Evolutionary conservation across 2,329 filamentous ascomycete species (phyloP), one percentile per base, ranked within the genome.

Genomic region (Rasamsonia emersonii): DNA sequence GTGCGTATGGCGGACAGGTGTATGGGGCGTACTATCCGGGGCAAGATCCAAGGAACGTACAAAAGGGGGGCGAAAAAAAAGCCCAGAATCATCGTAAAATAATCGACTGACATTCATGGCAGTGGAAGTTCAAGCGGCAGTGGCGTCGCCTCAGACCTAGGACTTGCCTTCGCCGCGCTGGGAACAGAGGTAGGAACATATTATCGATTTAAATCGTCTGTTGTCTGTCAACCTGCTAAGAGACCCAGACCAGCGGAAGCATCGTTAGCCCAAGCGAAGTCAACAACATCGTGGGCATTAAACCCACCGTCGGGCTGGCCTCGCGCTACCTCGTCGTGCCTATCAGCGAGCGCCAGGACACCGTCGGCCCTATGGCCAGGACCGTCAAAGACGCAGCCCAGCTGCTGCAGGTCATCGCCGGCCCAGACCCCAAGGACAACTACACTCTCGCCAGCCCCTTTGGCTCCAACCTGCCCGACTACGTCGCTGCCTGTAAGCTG

Each of bases 231-330:
- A n/a, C n/a, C n/a, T n/a, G n/a, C n/a, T n/a, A n/a, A n/a, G 20
- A 20, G 6, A 65, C 15, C 13, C 14, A 54, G 53, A 82, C 79
- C 0, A 65, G 66, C 37, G 79, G 78, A 3, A 78, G 71, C 11
- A 80, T 84, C 33, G 48, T 81, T 3, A 65, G 63, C 7, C 79
- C 80, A 0, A 46, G 49, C 28, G 45, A 57, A 24, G 46, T 59
- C 4, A 80, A 73, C 57, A 79, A 78, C 35, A 50, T 82, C 2
- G 77, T 81, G 0, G 79, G 75, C 2, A 76, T 84, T 50, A 79
- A 78, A 48, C 75, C 78, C 1, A 79, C 76, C 0, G 73, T 81
- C 2, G 79, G 78, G 0, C 59, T 82, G 3, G 80, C 72, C 0
- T 77, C 73, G 1, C 61, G 53, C 4, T 42, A 50, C 24, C 61